These are phyloP conservation scores for Anthracocystis panici-leucophaei DNA, from an alignment of 1,284 basidiomycete genomes.

Conservation along the genomic window DNA sequence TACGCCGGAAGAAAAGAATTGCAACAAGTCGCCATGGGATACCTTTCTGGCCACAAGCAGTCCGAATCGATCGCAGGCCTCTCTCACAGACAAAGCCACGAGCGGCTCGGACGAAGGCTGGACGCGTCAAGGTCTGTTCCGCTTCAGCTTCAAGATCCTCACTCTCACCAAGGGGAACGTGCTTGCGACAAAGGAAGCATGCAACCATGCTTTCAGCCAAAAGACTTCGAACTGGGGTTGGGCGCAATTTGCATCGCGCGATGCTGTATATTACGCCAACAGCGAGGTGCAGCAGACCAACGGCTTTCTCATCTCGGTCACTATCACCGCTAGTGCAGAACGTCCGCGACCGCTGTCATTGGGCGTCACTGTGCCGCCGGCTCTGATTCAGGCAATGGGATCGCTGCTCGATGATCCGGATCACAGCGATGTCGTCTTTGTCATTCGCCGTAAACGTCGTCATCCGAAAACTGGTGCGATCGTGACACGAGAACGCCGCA, in stretches of 20 bases:
- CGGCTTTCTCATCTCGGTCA: slow-evolving; percentile 81
- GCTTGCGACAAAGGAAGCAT: slow-evolving; percentile 74
- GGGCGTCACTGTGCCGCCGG: slow-evolving; percentile 75
- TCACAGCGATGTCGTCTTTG: slow-evolving; percentile 73
- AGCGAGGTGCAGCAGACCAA: slow-evolving; percentile 74
- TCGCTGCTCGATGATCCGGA: slow-evolving; percentile 80
- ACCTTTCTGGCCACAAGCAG: slow-evolving; percentile 25
- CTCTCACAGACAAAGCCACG: slow-evolving; percentile 13
- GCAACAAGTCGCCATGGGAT: slow-evolving; percentile 39
- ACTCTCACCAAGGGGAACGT: slow-evolving; percentile 73
- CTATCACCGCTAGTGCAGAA: slow-evolving; percentile 78
- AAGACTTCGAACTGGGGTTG: slow-evolving; percentile 74
- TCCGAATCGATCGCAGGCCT: slow-evolving; percentile 11
- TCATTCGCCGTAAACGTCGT: slow-evolving; percentile 42
- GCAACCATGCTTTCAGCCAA: slow-evolving; percentile 84
- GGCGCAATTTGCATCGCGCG: slow-evolving; percentile 80
- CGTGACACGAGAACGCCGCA: slow-evolving; percentile 54
- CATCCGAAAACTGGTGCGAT: slow-evolving; percentile 26
- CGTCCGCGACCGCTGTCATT: slow-evolving; percentile 73
- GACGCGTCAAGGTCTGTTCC: slow-evolving; percentile 83
- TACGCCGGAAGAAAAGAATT: slow-evolving; percentile 43
- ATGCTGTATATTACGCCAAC: slow-evolving; percentile 78
- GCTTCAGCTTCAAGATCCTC: slow-evolving; percentile 82
- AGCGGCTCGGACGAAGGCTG: slow-evolving; percentile 75
- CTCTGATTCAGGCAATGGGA: slow-evolving; percentile 78